Percentiles rank a stretch among this genome's conserved stretches.
Evolutionary conservation across 2,329 filamentous ascomycete species (phyloP).

Genomic region (Massarina eburnea): DNA sequence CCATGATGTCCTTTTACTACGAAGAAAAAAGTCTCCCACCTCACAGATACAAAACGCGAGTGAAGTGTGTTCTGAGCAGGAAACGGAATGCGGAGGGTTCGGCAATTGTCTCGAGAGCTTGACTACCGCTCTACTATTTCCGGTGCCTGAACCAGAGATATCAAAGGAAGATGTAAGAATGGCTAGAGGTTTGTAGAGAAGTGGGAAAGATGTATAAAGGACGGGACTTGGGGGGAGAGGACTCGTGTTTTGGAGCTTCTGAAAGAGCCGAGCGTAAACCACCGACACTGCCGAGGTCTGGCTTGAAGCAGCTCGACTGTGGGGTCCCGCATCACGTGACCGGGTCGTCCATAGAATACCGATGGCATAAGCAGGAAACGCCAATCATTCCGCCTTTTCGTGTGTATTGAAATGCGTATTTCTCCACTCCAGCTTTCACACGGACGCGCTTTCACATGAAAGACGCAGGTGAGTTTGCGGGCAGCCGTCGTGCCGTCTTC

Average conservation of each 20-base stretch:
- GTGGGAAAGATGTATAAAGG: background rate
- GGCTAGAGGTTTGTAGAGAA: background rate
- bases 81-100: background rate
- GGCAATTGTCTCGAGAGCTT: too few relatives aligned
- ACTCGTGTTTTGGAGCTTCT: background rate
- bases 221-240: background rate
- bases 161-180: background rate
- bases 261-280: constrained; percentile 1
- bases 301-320: background rate
- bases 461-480: background rate
- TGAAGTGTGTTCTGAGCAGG: background rate
- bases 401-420: background rate
- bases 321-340: background rate
- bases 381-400: background rate
- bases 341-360: background rate
- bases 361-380: background rate
- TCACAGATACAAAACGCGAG: too few relatives aligned
- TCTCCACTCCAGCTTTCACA: background rate
- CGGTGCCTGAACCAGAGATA: background rate
- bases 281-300: background rate
- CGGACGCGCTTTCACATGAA: constrained; percentile 10
- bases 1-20: constrained; percentile 31
- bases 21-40: background rate
- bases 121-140: background rate
- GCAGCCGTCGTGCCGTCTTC: background rate